Evolutionary conservation across 176 grass and related monocot species (phyloP), one percentile per base, ranked within the genome.

Genomic region (Chrysopogon serrulatus): DNA sequence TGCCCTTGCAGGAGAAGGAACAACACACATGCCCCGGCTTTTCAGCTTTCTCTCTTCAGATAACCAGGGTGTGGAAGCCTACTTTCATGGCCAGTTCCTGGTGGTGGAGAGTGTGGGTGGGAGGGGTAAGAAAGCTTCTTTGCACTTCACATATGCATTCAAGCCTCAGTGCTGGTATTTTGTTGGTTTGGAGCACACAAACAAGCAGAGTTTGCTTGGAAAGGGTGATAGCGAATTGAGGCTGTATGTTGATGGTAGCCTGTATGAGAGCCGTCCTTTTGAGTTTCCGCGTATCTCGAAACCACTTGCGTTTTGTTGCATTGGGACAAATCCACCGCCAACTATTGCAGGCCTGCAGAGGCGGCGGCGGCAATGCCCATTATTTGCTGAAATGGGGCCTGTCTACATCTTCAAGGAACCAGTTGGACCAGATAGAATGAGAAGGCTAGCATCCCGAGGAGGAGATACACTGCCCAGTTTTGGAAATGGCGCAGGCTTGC

Each of bases 301-400:
- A 60, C 85, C 96, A 23, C 88, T 98, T 32, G 82, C 93, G 1
- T 95, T 98, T 86, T 98, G 93, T 68, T 98, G 93, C 78, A 92
- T 98, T 68, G 96, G 96, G 77, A 98, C 96, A 1, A 98, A 98
- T 81, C 96, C 96, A 77, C 96, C 96, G 1, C 96, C 96, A 40
- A 98, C 96, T 57, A 98, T 98, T 82, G 96, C 96, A 24, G 96
- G 96, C 57, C 78, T 98, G 63, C 96, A 95, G 85, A 88, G 91
- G 76, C 89, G 93, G 24, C 68, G 93, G 16, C 83, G 96, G 23
- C 96, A 98, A 71, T 95, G 96, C 54, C 93, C 96, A 10, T 80
- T 98, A 43, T 95, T 95, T 92, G 96, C 96, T 64, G 96, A 98
- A 88, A 93, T 98, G 96, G 96, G 96, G 1, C 93, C 96, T 82